phyloP scores from a whole-genome alignment of 805 yeast genomes.

The Pichia manshurica region DNA sequence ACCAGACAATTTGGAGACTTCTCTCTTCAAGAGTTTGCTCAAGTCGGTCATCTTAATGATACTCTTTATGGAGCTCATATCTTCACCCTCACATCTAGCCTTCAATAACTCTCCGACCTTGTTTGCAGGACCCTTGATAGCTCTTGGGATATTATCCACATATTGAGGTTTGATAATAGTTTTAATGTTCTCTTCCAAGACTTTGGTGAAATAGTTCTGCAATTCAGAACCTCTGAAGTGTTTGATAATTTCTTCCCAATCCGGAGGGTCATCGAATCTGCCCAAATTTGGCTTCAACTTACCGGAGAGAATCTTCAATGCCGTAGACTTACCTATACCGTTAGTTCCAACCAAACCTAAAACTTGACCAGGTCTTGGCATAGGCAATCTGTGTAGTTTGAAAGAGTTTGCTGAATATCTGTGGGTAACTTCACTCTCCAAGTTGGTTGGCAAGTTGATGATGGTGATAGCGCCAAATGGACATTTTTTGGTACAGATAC shows the following conservation, averaged over 20 bases:
- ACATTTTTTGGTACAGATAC: constrained; percentile 98
- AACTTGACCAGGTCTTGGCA: constrained; percentile 99
- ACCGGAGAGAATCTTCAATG: constrained; percentile 93
- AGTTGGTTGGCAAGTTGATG: constrained; percentile 92
- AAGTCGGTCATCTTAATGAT: constrained; percentile 71
- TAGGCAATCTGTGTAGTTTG: constrained; percentile 94
- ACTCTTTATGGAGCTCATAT: constrained; percentile 45
- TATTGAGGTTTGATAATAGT: constrained; percentile 99
- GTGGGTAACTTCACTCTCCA: constrained; percentile 89
- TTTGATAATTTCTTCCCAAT: constrained; percentile 89
- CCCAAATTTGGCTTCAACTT: constrained; percentile 97
- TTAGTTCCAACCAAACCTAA: constrained; percentile 96
- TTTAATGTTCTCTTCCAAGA: constrained; percentile 87
- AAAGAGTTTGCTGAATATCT: constrained; percentile 97
- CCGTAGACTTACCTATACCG: constrained; percentile 99
- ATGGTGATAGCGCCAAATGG: constrained; percentile 96
- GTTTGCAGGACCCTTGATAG: constrained; percentile 82
- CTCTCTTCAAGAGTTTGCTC: constrained; percentile 73
- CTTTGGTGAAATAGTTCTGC: constrained; percentile 91
- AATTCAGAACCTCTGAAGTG: constrained; percentile 95
- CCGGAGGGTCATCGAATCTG: constrained; percentile 90
- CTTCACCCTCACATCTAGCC: constrained; percentile 68
- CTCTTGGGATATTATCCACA: constrained; percentile 96
- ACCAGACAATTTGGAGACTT: constrained; percentile 86
- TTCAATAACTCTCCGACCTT: constrained; percentile 81